Base-by-base conservation (phyloP, 2,329 filamentous ascomycete genomes). In the Aspergillus ruber region DNA sequence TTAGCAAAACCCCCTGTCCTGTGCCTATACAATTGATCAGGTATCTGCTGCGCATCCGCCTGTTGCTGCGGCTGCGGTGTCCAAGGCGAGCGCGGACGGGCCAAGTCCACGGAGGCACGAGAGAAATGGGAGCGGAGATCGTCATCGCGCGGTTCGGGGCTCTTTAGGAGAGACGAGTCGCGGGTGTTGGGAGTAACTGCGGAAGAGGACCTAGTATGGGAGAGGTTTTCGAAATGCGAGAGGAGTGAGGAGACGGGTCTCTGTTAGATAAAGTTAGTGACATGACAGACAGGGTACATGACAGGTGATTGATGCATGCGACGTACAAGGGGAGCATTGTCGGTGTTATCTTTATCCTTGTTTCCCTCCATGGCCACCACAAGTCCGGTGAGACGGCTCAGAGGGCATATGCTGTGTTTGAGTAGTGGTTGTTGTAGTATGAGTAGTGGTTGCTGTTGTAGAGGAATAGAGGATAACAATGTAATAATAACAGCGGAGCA, bases 221-320 rank as follows among this genome's bases (percentile, higher is more conserved):
- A 64, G n/a, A 75, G 66, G 23, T 69, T 69, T 50, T 76, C 73
- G 46, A 76, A 76, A 52, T 75, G 72, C 25, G 73, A 75, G 41
- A 72, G 62, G 17, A 76, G 62, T 25, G 73, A 74, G 17, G 73
- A 76, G 4, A 76, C 73, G 3, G 73, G 72, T 62, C 66, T 71
- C 69, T 74, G 54, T 52, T 43, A 59, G 52, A 21, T 21, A 21
- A 21, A 21, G 51, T 43, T 45, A 27, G 46, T 39, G 49, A 46
- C 46, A 50, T 51, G 40, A 44, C 17, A 43, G 23, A 29, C 21
- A 21, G 21, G 18, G 40, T 12, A 42, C 20, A 42, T 18, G 36
- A 18, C 10, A 10, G 10, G 17, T 39, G 21, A 15, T 12, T 12
- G 20, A 42, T n/a, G 39, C 50, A 45, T 51, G 50, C 42, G 51